Conservation (phyloP, 1,139 yeast species). For the Saccharomycopsis hybrid region DNA sequence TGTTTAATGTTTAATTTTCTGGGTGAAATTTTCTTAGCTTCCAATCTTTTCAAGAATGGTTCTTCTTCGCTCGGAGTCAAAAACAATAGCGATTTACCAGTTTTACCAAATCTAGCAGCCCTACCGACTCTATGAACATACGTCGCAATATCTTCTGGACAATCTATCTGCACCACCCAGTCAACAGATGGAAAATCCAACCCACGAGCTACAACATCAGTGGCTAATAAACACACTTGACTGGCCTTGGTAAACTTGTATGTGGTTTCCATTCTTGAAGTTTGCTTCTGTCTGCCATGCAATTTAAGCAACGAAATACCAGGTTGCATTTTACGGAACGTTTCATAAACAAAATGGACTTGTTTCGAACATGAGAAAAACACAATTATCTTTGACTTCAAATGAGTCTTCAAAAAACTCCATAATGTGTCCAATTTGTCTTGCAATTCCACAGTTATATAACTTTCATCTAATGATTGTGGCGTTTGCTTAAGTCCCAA, state of each 20-base stretch:
- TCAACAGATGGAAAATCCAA: constrained; percentile 95
- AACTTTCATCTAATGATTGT: not conserved
- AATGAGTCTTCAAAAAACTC: constrained; percentile 86
- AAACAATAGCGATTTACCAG: constrained; percentile 80
- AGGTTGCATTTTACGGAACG: constrained; percentile 88
- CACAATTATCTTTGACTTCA: constrained; percentile 78
- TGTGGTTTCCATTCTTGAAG: constrained; percentile 85
- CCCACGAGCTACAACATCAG: constrained; percentile 97
- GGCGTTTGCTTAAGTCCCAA: constrained; percentile 53
- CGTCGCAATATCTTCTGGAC: constrained; percentile 94
- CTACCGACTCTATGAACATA: constrained; percentile 97
- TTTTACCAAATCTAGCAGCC: constrained; percentile 88
- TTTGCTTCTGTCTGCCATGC: constrained; percentile 94
- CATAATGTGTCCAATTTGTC: constrained; percentile 83
- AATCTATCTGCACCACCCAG: constrained; percentile 95
- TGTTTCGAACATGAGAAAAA: constrained; percentile 91
- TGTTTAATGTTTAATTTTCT: constrained; percentile 70
- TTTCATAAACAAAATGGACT: constrained; percentile 88
- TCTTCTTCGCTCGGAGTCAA: constrained; percentile 79
- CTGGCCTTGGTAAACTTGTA: constrained; percentile 80
- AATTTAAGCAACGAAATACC: constrained; percentile 89
- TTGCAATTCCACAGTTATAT: constrained; percentile 33
- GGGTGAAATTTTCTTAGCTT: constrained; percentile 58
- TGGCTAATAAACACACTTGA: constrained; percentile 84
- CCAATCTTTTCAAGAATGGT: constrained; percentile 62